Base-by-base conservation (phyloP, 169 alveolate species). In the Perkinsus chesapeaki region DNA sequence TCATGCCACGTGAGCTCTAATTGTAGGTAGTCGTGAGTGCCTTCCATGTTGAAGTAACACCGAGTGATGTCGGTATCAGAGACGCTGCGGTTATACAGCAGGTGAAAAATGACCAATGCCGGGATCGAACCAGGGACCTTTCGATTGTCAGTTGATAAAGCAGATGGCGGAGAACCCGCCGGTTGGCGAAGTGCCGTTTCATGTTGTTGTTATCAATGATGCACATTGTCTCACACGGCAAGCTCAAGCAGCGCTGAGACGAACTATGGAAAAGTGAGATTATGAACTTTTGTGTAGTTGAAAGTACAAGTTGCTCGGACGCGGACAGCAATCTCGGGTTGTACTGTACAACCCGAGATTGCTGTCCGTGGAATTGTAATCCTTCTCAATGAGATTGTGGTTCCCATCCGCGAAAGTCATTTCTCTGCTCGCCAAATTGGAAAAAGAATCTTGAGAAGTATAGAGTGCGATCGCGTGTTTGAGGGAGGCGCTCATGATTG, bases 21-120 rank as follows among this genome's bases (percentile, higher is more conserved):
- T 7, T 16, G 12, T 34, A 60, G 82, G 82, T 60, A 1, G 82
- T 60, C 31, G 82, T 60, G 37, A 93, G 96, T 39, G 96, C 96
- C 90, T 96, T 92, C 92, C 98, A 97, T 92, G 91, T 96, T 38
- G 98, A 97, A 94, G 95, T 97, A 39, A 96, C 98, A 39, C 98
- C 98, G 19, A 92, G 97, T 73, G 98, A 97, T 92, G 97, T 97
- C 0, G 98, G 96, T 36, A 94, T 94, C 92, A 91, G 96, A 39
- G 98, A 97, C 95, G 96, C 95, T 95, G 97, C 95, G 3, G 96
- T 97, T 73, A 96, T 97, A 20, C 92, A 96, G 39, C 95, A 96
- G 72, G 82, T 60, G 27, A 16, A 16, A 60, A 60, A 60, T 60
- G 82, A 7, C 36, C 7, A 34, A 34, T 60, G 82, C 82, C 82